These are phyloP conservation scores for Melocanna baccifera DNA, from an alignment of 176 grass and related monocot species.

Conservation along the genomic window DNA sequence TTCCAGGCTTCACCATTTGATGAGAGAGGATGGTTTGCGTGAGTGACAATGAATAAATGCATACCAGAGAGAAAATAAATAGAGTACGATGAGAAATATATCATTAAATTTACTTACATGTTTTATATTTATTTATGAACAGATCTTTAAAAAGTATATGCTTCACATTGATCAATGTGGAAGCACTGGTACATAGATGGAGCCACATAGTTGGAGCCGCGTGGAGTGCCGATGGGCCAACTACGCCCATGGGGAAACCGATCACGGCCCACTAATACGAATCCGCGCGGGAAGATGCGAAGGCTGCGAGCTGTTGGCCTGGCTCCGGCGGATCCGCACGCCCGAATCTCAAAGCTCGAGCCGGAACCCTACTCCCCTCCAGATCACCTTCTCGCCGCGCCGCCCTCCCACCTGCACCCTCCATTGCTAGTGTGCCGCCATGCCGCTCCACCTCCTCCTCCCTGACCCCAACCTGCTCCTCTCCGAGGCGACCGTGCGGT, in stretches of 20 bases:
- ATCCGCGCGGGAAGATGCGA: slow-evolving; percentile 49
- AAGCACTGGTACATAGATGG: background rate
- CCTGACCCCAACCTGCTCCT: background rate
- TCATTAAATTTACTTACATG: background rate
- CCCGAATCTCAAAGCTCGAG: slow-evolving; percentile 30
- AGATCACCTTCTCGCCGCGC: background rate
- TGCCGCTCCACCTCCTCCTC: slow-evolving; percentile 58
- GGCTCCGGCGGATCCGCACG: background rate
- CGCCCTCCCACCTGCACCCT: background rate
- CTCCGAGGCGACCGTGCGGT: background rate
- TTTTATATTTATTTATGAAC: background rate
- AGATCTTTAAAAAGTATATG: background rate
- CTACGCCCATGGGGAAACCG: background rate
- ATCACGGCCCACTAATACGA: slow-evolving; percentile 43
- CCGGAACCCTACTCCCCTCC: background rate
- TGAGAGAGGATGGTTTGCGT: background rate
- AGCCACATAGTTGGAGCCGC: background rate
- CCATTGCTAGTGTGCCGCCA: slow-evolving; percentile 10
- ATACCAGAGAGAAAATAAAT: background rate
- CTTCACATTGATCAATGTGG: background rate
- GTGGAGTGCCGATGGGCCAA: background rate
- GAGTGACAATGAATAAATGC: background rate
- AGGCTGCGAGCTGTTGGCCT: background rate
- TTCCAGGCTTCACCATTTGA: no score
- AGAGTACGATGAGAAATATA: background rate